Conservation (phyloP, 163 green algal genomes). For the Scenedesmus sp. region DNA sequence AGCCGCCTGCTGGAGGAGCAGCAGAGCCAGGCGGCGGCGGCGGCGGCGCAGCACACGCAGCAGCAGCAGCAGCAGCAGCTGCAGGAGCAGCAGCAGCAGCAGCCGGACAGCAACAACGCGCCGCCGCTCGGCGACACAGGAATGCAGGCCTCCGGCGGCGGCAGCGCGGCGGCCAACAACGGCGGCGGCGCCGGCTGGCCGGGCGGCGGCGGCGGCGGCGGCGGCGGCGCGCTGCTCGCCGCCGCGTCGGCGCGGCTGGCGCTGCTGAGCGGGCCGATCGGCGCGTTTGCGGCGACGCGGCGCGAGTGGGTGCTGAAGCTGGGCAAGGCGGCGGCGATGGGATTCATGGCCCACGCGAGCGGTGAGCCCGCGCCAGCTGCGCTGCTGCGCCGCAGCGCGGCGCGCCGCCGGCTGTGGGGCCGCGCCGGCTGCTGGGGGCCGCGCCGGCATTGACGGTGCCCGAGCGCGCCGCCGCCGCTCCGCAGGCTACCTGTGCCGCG, state of each 20-base stretch:
- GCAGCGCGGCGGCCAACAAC: constrained; percentile 12
- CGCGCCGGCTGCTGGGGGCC: too few relatives aligned
- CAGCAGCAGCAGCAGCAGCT: constrained; percentile 29
- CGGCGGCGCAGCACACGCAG: neutral
- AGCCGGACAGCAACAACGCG: neutral
- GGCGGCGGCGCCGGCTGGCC: neutral
- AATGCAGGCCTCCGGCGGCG: constrained; percentile 7
- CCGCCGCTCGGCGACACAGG: neutral
- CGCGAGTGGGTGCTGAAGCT: constrained; percentile 44
- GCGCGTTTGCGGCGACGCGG: constrained; percentile 19
- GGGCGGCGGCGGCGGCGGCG: neutral
- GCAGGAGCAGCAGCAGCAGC: neutral
- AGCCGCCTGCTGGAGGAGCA: constrained; percentile 10
- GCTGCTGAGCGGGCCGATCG: constrained; percentile 20
- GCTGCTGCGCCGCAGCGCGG: neutral
- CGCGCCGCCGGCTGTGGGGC: too few relatives aligned
- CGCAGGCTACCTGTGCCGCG: constrained; percentile 27
- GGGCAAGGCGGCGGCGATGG: constrained; percentile 32
- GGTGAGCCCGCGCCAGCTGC: constrained; percentile 7
- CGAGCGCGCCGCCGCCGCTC: too few relatives aligned
- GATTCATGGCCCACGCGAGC: constrained; percentile 32
- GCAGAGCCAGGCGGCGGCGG: constrained; percentile 1
- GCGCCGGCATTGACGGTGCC: too few relatives aligned
- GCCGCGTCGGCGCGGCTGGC: constrained; percentile 13
- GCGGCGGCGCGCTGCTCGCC: neutral